These are phyloP conservation scores for Fusarium burgessii DNA, from an alignment of 2,329 filamentous ascomycete genomes.

Conservation along the genomic window DNA sequence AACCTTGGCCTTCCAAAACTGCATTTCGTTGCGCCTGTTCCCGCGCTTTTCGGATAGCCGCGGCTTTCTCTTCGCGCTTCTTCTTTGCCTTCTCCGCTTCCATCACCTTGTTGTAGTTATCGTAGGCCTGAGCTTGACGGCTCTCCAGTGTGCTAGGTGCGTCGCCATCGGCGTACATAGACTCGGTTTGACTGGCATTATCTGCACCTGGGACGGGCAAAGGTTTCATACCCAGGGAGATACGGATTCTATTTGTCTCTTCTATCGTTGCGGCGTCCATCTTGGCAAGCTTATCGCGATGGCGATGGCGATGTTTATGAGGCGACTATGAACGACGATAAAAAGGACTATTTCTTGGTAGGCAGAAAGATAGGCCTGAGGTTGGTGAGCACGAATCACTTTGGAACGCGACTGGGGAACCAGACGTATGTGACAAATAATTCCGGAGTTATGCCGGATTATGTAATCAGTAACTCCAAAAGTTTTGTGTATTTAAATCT, in stretches of 20 bases:
- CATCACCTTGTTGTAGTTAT: constrained; percentile 75
- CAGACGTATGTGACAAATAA: background rate
- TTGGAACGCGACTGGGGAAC: background rate
- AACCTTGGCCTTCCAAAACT: constrained; percentile 82
- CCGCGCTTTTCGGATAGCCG: constrained; percentile 86
- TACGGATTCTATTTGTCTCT: constrained; percentile 92
- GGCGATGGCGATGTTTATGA: constrained; percentile 3
- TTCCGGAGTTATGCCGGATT: constrained; percentile 16
- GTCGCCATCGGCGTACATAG: constrained; percentile 71
- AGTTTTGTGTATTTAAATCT: constrained; percentile 27
- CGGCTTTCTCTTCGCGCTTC: constrained; percentile 82
- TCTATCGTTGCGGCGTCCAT: constrained; percentile 83
- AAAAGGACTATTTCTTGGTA: constrained; percentile 1
- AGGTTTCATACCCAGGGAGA: constrained; percentile 89
- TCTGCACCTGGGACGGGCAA: constrained; percentile 82
- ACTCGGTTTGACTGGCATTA: constrained; percentile 53
- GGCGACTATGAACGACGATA: constrained; percentile 3
- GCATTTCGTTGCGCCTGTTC: constrained; percentile 83
- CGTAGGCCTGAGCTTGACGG: constrained; percentile 77
- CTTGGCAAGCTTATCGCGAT: constrained; percentile 37
- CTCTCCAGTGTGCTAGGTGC: constrained; percentile 86
- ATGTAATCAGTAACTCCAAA: constrained; percentile 6
- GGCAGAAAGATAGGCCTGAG: constrained; percentile 13
- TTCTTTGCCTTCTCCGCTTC: constrained; percentile 82
- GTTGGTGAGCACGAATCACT: constrained; percentile 37